phyloP scores from a whole-genome alignment of 148 eudicot species.

The Linanthus parryae region DNA sequence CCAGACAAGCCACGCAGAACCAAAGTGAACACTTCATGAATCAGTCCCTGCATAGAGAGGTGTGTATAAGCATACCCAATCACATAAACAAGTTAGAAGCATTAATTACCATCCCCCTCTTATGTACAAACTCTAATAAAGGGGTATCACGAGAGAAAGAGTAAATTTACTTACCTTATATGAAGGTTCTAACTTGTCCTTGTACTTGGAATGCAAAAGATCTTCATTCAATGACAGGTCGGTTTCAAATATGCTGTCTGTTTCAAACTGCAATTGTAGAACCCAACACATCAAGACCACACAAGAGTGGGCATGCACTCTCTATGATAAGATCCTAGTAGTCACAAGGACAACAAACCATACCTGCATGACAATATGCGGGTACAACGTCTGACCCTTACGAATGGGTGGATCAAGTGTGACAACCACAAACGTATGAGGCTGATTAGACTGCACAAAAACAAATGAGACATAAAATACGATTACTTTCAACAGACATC shows the following conservation, averaged over 20 bases:
- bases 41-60: constrained; percentile 57
- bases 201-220: constrained; percentile 65
- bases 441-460: constrained; percentile 82
- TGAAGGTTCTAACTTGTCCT: constrained; percentile 74
- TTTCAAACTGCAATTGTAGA: constrained; percentile 98
- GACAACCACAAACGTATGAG: constrained; percentile 91
- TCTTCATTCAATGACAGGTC: constrained; percentile 71
- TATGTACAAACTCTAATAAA: not conserved
- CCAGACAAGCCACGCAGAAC: constrained; percentile 89
- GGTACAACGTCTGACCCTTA: constrained; percentile 95
- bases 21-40: constrained; percentile 85
- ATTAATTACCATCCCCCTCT: no score
- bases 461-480: not conserved
- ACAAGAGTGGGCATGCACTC: not conserved
- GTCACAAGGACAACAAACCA: not conserved
- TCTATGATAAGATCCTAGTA: constrained; percentile 1
- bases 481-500: not conserved
- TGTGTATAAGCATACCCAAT: not conserved
- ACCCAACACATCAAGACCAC: constrained; percentile 9
- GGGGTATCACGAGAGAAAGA: not conserved
- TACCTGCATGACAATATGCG: constrained; percentile 99
- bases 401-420: constrained; percentile 98
- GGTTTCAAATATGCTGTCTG: constrained; percentile 75
- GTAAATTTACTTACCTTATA: constrained; percentile 52
- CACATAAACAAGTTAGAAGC: not conserved